Evolutionary conservation across 2,329 filamentous ascomycete genomes (phyloP).

Genomic region (Trematosphaeria pertusa): DNA sequence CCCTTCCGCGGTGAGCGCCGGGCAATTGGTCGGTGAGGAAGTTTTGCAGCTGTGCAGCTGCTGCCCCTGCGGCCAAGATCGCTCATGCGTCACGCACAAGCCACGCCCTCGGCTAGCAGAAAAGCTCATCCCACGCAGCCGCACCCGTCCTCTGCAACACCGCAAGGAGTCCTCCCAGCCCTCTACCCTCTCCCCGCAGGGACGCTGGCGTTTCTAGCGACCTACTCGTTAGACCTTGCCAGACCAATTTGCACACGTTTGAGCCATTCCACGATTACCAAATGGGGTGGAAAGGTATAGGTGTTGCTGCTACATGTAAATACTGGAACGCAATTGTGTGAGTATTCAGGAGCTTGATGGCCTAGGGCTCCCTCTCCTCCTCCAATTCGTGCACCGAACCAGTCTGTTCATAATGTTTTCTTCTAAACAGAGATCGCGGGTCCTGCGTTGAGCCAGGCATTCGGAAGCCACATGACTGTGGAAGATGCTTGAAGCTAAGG

Average conservation of each 20-base stretch:
- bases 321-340: too few relatives aligned
- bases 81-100: constrained; percentile 5
- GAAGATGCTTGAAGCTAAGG: constrained; percentile 11
- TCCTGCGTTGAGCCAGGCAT: too few relatives aligned
- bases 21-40: constrained; percentile 32
- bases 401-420: too few relatives aligned
- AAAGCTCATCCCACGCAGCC: constrained; percentile 4
- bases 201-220: constrained; percentile 43
- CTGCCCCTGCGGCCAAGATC: constrained; percentile 10
- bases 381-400: too few relatives aligned
- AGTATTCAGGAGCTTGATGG: too few relatives aligned
- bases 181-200: constrained; percentile 29
- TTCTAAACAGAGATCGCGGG: too few relatives aligned
- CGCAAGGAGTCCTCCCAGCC: constrained; percentile 45
- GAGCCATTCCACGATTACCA: constrained; percentile 42
- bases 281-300: constrained; percentile 43
- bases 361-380: too few relatives aligned
- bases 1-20: constrained; percentile 21
- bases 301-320: constrained; percentile 38
- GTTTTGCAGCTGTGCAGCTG: constrained; percentile 16
- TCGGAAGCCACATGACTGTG: too few relatives aligned
- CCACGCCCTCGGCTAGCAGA: constrained; percentile 15
- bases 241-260: constrained; percentile 47
- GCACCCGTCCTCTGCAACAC: constrained; percentile 26
- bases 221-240: constrained; percentile 39